Conservation (phyloP, 2,329 filamentous ascomycete genomes). For the Colletotrichum sp. region DNA sequence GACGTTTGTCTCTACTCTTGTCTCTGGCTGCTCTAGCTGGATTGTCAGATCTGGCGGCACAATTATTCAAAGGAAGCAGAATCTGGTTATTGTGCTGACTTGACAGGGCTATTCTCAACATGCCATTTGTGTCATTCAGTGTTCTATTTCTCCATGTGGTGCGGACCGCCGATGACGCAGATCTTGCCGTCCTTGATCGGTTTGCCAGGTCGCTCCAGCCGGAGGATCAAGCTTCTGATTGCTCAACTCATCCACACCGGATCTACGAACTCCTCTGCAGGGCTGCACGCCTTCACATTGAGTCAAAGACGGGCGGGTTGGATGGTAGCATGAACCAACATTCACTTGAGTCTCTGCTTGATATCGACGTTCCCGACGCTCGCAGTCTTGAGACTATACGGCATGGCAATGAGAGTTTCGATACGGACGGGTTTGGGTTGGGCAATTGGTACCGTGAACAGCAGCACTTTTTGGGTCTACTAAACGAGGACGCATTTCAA, state of each 20-base stretch:
- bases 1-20: background rate
- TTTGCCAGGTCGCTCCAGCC: constrained; percentile 36
- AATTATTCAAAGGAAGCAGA: background rate
- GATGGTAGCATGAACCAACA: background rate
- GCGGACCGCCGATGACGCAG: constrained; percentile 26
- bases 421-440: background rate
- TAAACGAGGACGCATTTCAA: background rate
- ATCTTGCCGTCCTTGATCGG: constrained; percentile 29
- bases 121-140: constrained; percentile 42
- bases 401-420: background rate
- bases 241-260: constrained; percentile 33
- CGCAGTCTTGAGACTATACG: background rate
- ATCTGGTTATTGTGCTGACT: background rate
- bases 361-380: background rate
- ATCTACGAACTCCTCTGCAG: constrained; percentile 38
- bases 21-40: background rate
- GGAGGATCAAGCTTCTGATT: constrained; percentile 17
- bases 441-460: constrained; percentile 29
- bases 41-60: background rate
- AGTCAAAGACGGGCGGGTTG: background rate
- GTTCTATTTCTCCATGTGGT: constrained; percentile 38
- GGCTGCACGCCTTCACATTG: constrained; percentile 33
- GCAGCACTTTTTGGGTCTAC: constrained; percentile 29
- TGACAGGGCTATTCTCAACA: constrained; percentile 37
- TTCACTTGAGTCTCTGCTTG: background rate